Evolutionary conservation across 2,329 filamentous ascomycete genomes (phyloP), one percentile per base, ranked within the genome.

Genomic region (Graphiopsis chlorocephala): DNA sequence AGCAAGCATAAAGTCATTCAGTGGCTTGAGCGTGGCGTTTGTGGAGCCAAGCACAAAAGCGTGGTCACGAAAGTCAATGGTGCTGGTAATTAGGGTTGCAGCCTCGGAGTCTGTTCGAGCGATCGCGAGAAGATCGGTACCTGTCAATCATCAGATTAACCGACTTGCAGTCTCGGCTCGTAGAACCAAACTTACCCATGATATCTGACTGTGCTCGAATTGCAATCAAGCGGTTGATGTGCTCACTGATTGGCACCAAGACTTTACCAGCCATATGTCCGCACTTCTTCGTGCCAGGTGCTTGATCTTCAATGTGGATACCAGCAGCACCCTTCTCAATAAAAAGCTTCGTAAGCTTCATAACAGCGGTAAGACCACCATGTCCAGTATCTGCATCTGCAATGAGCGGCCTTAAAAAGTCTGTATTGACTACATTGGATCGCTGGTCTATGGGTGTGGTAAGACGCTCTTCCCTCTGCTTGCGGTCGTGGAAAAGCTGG

Each of bases 231-330:
- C 95, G 90, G 83, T 97, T 98, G 82, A 98, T 97, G 83, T 99
- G 95, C 83, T 99, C 95, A 80, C 88, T 91, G 76, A 97, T 96
- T 58, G 95, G 95, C 61, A 99, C 95, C 66, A 99, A 84, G 50
- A 98, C 95, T 83, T 98, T 98, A 75, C 95, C 95, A 70, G 95
- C 95, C 95, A 98, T 98, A 82, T 98, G 95, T 68, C 95, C 95
- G 79, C 95, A 99, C 86, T 98, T 98, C 87, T 99, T 99, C 57
- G 95, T 98, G 63, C 95, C 95, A 4, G 95, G 94, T 4, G 95
- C 94, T 81, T 98, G 95, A 78, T 99, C 95, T 81, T 99, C 95
- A 72, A 99, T 97, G 81, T 99, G 95, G 74, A 98, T 97, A 71
- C 94, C 95, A 50, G 95, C 95, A 52, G 95, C 95, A 72, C 95